A percentile compares a stretch with the other conserved stretches of the same genome.
Evolutionary conservation across 345 rosid species (phyloP).

Genomic region (Lumnitzera littorea): DNA sequence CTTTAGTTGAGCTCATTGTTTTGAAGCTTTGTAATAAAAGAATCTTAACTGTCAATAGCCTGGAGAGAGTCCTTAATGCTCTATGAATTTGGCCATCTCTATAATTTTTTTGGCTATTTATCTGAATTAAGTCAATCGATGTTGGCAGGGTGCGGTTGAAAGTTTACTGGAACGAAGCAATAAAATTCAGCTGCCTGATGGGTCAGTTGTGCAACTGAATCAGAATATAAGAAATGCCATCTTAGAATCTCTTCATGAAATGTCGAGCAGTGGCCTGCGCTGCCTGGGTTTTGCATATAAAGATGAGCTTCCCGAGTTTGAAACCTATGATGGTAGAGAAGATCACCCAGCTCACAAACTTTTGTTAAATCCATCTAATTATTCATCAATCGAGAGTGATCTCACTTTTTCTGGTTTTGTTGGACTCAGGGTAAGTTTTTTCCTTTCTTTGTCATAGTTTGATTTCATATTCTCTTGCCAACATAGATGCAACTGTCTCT

Average conservation of each 20-base stretch:
- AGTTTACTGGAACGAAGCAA: slow-evolving; percentile 60
- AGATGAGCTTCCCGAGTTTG: slow-evolving; percentile 47
- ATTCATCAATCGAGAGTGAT: slow-evolving; percentile 56
- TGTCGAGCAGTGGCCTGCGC: slow-evolving; percentile 54
- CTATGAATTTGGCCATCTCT: too few species aligned
- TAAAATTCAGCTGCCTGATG: slow-evolving; percentile 55
- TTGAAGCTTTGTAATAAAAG: too few species aligned
- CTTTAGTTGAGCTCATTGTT: too few species aligned
- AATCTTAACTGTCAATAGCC: too few species aligned
- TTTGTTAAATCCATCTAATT: slow-evolving; percentile 42
- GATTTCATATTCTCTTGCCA: neutral
- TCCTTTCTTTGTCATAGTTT: slow-evolving; percentile 1
- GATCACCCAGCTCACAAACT: slow-evolving; percentile 62
- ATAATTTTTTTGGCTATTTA: neutral
- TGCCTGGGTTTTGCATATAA: slow-evolving; percentile 69
- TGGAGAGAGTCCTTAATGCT: too few species aligned
- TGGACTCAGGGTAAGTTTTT: slow-evolving; percentile 50
- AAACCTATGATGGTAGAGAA: slow-evolving; percentile 51
- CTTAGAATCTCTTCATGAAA: slow-evolving; percentile 35
- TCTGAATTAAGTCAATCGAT: neutral
- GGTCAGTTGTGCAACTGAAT: slow-evolving; percentile 46
- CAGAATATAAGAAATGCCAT: slow-evolving; percentile 31
- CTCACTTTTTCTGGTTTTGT: slow-evolving; percentile 56
- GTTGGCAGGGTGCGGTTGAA: slow-evolving; percentile 73
- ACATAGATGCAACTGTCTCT: too few species aligned